A percentile compares a stretch with the other conserved stretches of the same genome.
Conservation (phyloP, 2,329 filamentous ascomycete genomes). For the Paracorniculantispora psalliotae region DNA sequence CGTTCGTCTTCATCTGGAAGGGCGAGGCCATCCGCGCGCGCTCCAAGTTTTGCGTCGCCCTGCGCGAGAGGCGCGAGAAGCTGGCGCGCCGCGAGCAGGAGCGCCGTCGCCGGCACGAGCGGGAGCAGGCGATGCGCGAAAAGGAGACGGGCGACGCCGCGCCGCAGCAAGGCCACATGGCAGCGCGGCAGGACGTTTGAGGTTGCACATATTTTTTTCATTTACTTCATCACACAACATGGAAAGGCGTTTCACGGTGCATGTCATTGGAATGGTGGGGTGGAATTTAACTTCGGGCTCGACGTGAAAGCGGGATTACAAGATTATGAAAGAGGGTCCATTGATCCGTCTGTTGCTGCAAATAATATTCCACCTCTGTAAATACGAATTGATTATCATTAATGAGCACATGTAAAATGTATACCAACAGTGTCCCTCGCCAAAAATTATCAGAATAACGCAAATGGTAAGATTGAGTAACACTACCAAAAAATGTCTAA, state of each 20-base stretch:
- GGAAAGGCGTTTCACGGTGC: not conserved
- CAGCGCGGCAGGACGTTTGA: not conserved
- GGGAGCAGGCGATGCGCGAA: conserved; percentile 18
- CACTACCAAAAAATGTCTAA: not conserved
- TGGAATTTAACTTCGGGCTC: no score
- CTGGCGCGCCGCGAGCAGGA: conserved; percentile 37
- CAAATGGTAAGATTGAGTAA: not conserved
- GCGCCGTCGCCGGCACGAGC: conserved; percentile 26
- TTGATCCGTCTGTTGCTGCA: conserved; percentile 7
- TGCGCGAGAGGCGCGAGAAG: conserved; percentile 47
- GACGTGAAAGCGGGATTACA: not conserved
- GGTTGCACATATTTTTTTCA: not conserved
- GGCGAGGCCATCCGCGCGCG: conserved; percentile 50
- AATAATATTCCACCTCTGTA: not conserved
- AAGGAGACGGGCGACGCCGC: conserved; percentile 15
- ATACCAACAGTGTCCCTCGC: not conserved
- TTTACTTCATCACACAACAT: not conserved
- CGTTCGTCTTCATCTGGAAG: conserved; percentile 51
- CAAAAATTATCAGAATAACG: not conserved
- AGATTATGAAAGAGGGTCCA: not conserved
- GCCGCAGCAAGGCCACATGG: not conserved
- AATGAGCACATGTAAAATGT: not conserved
- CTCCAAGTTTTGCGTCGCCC: conserved; percentile 57
- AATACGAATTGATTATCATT: not conserved
- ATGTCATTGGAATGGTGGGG: no score